A percentile compares a stretch with the other conserved stretches of the same genome.
Evolutionary conservation across 805 yeast genomes (phyloP).

Genomic region (Saturnispora bothae): DNA sequence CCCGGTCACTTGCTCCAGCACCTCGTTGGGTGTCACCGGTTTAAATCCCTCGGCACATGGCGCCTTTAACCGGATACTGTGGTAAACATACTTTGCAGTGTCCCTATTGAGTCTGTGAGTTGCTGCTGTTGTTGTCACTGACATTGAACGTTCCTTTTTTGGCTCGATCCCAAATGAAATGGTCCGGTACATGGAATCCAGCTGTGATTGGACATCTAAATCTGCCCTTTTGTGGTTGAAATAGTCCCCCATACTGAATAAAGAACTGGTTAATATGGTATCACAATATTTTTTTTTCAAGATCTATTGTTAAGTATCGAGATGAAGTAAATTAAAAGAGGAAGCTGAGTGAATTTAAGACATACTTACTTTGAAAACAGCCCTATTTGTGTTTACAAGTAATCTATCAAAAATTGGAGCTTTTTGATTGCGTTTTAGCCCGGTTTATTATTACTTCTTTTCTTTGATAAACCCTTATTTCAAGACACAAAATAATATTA

Average conservation of each 20-base stretch:
- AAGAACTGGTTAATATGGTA: no score
- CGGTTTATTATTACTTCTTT: no score
- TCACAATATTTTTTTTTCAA: no score
- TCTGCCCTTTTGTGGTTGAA: background rate
- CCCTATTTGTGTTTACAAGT: no score
- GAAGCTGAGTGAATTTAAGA: no score
- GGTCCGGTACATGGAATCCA: constrained; percentile 4
- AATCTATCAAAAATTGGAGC: no score
- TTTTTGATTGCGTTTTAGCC: no score
- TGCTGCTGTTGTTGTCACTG: background rate
- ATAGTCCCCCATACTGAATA: background rate
- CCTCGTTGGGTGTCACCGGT: constrained; percentile 18
- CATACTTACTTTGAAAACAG: no score
- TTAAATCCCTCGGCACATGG: constrained; percentile 13
- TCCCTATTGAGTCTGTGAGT: background rate
- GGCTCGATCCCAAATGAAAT: constrained; percentile 6
- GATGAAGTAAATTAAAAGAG: no score
- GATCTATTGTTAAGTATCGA: no score
- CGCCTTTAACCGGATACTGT: constrained; percentile 16
- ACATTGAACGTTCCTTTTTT: constrained; percentile 3
- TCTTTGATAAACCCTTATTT: no score
- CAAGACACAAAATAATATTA: no score
- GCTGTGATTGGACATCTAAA: background rate
- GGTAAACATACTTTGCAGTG: constrained; percentile 11
- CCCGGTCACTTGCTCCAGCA: constrained; percentile 8